Evolutionary conservation across 768 basidiomycete species (phyloP).

Genomic region (Mycena rosella): DNA sequence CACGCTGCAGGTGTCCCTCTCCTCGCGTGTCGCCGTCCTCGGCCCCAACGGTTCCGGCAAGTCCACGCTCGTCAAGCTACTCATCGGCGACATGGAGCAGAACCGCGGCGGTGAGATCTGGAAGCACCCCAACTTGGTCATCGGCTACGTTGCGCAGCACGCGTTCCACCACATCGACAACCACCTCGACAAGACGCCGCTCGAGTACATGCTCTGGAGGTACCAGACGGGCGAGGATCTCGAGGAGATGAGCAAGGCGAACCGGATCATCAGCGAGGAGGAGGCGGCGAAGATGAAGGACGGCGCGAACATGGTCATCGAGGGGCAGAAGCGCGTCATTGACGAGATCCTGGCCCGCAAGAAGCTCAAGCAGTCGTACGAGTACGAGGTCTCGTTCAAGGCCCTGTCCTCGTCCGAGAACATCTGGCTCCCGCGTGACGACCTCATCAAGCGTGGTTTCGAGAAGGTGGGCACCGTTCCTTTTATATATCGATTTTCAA

Average conservation of each 20-base stretch:
- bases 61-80: slow-evolving; percentile 95
- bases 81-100: slow-evolving; percentile 96
- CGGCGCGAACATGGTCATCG: slow-evolving; percentile 84
- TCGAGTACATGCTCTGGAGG: slow-evolving; percentile 99
- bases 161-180: slow-evolving; percentile 99
- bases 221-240: slow-evolving; percentile 99
- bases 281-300: slow-evolving; percentile 98
- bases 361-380: slow-evolving; percentile 99
- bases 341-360: slow-evolving; percentile 93
- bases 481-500: background rate
- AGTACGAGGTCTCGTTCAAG: slow-evolving; percentile 98
- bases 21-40: slow-evolving; percentile 97
- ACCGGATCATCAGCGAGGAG: slow-evolving; percentile 87
- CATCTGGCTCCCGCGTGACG: slow-evolving; percentile 97
- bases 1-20: slow-evolving; percentile 96
- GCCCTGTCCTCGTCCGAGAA: slow-evolving; percentile 96
- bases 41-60: slow-evolving; percentile 99
- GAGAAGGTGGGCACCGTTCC: slow-evolving; percentile 74
- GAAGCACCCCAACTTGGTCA: slow-evolving; percentile 99
- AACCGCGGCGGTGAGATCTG: slow-evolving; percentile 98
- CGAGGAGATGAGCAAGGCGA: slow-evolving; percentile 96
- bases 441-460: slow-evolving; percentile 97
- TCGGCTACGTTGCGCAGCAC: slow-evolving; percentile 98
- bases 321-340: slow-evolving; percentile 95
- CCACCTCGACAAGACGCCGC: slow-evolving; percentile 98